Base-by-base conservation (phyloP, 202 grass and related monocot genomes). In the Setaria italica region DNA sequence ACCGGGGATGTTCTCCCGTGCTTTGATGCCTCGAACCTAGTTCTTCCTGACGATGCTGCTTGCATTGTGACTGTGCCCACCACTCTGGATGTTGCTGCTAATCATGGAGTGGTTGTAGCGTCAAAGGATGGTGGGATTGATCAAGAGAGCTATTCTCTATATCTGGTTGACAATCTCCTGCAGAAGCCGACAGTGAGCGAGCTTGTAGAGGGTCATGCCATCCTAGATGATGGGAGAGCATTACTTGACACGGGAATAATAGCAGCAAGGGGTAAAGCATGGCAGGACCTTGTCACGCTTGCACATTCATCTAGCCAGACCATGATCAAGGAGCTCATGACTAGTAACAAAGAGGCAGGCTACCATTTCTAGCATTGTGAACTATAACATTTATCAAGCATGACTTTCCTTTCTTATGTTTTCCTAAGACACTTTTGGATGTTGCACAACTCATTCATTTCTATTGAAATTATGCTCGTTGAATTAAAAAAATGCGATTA, bases 1-100 rank as follows among this genome's bases (percentile, higher is more conserved):
- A 98, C 95, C 1, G 95, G 95, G 68, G 95, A 98, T 49, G 95
- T 98, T 73, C 95, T 98, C 47, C 95, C 95, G 0, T 98, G 95
- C 63, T 98, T 98, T 59, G 95, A 98, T 76, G 93, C 91, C 69
- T 86, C 88, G 6, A 88, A 67, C 37, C 85, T 98, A 39, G 46
- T 89, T 64, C 91, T 98, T 79, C 93, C 95, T 1, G 93, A 98
- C 3, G 86, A 94, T 42, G 82, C 89, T 15, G 90, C 87, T 43
- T 95, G 91, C 84, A 92, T 98, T 33, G 84, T 98, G 74, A 98
- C 93, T 6, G 93, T 82, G 42, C 95, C 93, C 49, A 95, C 94
- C 62, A 94, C 93, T 62, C 78, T 91, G 41, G 93, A 98, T 79
- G 77, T 95, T 62, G 95, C 93, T 8, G 76, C 84, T 74, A 98